Evolutionary conservation across 805 yeast genomes (phyloP).

Genomic region (Kregervanrija pseudodelftensis): DNA sequence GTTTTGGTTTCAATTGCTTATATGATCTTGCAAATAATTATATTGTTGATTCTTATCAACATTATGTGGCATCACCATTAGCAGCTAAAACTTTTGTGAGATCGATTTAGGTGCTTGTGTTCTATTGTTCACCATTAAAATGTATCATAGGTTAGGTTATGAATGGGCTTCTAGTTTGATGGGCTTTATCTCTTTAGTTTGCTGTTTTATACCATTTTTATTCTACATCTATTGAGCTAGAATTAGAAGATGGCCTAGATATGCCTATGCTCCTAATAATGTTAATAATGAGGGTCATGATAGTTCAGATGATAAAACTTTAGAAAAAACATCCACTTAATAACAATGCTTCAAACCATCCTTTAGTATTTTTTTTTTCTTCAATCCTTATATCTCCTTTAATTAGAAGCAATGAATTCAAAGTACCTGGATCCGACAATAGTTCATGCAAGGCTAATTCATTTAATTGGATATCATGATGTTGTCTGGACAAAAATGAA

Average conservation of each 20-base stretch:
- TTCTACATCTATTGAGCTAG: slow-evolving; percentile 39
- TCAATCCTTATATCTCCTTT: no score
- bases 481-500: no score
- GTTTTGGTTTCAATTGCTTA: slow-evolving; percentile 43
- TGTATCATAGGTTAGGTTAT: slow-evolving; percentile 47
- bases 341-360: no score
- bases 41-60: slow-evolving; percentile 53
- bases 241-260: slow-evolving; percentile 45
- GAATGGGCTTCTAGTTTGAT: slow-evolving; percentile 45
- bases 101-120: slow-evolving; percentile 47
- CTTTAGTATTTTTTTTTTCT: no score
- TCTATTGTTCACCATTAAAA: slow-evolving; percentile 51
- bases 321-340: no score
- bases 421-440: no score
- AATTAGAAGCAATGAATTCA: no score
- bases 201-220: slow-evolving; percentile 41
- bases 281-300: not conserved
- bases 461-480: no score
- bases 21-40: slow-evolving; percentile 64
- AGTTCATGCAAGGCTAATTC: no score
- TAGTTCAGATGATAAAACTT: no score
- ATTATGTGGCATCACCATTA: slow-evolving; percentile 51
- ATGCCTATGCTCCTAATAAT: slow-evolving; percentile 40
- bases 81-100: slow-evolving; percentile 54
- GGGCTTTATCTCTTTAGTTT: slow-evolving; percentile 47